Evolutionary conservation across 192 early-diverging fungal genomes (phyloP).

Genomic region (Coemansia sp.): DNA sequence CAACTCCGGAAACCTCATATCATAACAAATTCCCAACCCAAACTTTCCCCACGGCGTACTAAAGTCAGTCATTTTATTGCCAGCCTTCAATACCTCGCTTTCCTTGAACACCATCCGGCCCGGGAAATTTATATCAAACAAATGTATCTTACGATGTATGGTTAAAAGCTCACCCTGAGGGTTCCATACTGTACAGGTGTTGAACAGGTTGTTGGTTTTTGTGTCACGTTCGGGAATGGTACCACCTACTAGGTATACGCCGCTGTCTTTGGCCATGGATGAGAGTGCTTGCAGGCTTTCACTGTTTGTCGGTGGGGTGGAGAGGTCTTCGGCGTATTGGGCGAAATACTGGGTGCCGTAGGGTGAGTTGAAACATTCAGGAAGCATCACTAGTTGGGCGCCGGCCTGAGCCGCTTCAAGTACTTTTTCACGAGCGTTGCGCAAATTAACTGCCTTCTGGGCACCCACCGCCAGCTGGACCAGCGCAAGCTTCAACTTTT

Average conservation of each 20-base stretch:
- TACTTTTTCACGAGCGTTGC: slow-evolving; percentile 72
- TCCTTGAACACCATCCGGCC: slow-evolving; percentile 91
- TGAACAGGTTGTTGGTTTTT: slow-evolving; percentile 64
- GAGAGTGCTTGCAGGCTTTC: slow-evolving; percentile 73
- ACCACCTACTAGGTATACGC: slow-evolving; percentile 85
- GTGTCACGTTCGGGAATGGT: slow-evolving; percentile 83
- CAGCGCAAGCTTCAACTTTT: slow-evolving; percentile 61
- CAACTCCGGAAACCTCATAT: slow-evolving; percentile 94
- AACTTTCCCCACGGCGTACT: slow-evolving; percentile 81
- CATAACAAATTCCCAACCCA: slow-evolving; percentile 96
- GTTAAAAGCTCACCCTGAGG: slow-evolving; percentile 65
- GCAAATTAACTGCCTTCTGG: slow-evolving; percentile 76
- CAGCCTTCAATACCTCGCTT: slow-evolving; percentile 77
- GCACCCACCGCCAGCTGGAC: slow-evolving; percentile 78
- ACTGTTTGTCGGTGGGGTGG: slow-evolving; percentile 49
- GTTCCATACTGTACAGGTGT: slow-evolving; percentile 79
- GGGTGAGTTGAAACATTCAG: slow-evolving; percentile 98
- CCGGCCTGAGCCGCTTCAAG: slow-evolving; percentile 81
- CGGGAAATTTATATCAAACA: slow-evolving; percentile 97
- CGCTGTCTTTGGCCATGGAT: slow-evolving; percentile 81
- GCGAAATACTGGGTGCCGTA: slow-evolving; percentile 92
- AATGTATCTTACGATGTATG: slow-evolving; percentile 79
- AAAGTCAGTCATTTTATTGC: slow-evolving; percentile 75
- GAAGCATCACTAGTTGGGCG: slow-evolving; percentile 89
- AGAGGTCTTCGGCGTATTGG: slow-evolving; percentile 84